phyloP scores from a whole-genome alignment of 805 yeast species.

The Saccharomycopsis oosterbeekiorum region DNA sequence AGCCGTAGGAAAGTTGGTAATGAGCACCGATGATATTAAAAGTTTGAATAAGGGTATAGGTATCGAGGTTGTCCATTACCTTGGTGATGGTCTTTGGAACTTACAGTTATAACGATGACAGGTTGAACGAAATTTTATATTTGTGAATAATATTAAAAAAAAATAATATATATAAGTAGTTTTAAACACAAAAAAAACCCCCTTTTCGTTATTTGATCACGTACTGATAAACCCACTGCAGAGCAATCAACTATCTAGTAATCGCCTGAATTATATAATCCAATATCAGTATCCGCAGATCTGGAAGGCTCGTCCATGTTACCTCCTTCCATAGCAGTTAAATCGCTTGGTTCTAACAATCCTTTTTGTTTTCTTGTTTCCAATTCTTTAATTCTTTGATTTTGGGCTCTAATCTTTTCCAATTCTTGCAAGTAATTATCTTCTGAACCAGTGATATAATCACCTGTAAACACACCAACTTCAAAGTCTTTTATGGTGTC shows the following conservation, averaged over 20 bases:
- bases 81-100: constrained; percentile 86
- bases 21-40: constrained; percentile 87
- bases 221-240: neutral
- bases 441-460: constrained; percentile 90
- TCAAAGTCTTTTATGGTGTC: constrained; percentile 56
- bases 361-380: constrained; percentile 29
- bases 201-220: neutral
- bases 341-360: constrained; percentile 4
- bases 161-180: neutral
- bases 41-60: constrained; percentile 80
- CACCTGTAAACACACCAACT: constrained; percentile 94
- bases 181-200: neutral
- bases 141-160: neutral
- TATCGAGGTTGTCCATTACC: constrained; percentile 68
- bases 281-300: constrained; percentile 34
- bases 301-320: constrained; percentile 3
- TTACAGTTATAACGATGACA: constrained; percentile 25
- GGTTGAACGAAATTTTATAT: neutral
- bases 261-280: constrained; percentile 50
- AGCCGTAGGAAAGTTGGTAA: constrained; percentile 78
- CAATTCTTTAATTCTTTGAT: constrained; percentile 45
- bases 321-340: neutral
- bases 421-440: constrained; percentile 71
- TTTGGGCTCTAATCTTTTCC: constrained; percentile 73
- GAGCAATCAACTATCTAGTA: constrained; percentile 23